Evolutionary conservation across 805 yeast genomes (phyloP).

Genomic region (Candida arabinofermentans): DNA sequence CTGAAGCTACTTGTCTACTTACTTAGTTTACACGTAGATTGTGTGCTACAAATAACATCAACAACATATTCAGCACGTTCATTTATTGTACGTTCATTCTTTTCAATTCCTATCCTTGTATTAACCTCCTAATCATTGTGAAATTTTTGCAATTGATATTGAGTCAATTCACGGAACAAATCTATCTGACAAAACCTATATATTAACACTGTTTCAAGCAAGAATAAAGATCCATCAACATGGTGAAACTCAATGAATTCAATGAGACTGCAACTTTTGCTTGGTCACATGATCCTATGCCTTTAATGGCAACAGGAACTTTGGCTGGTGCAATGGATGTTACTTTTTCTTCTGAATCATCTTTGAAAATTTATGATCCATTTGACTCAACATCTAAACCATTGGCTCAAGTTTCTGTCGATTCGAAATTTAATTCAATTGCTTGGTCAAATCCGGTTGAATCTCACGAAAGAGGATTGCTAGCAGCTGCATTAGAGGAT

Average conservation of each 20-base stretch:
- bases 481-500: conserved; percentile 89
- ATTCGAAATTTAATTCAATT: conserved; percentile 68
- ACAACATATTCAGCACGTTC: too few species aligned
- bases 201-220: neutral
- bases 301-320: conserved; percentile 83
- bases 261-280: conserved; percentile 91
- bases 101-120: too few species aligned
- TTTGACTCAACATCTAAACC: conserved; percentile 41
- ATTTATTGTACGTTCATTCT: too few species aligned
- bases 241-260: conserved; percentile 84
- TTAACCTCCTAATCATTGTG: too few species aligned
- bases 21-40: too few species aligned
- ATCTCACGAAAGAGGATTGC: conserved; percentile 44
- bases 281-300: conserved; percentile 79
- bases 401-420: conserved; percentile 41
- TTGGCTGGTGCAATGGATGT: conserved; percentile 96
- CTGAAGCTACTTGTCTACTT: too few species aligned
- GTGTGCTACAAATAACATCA: too few species aligned
- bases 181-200: too few species aligned
- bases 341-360: conserved; percentile 72
- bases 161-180: too few species aligned
- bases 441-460: conserved; percentile 72
- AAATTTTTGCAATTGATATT: too few species aligned
- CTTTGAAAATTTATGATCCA: conserved; percentile 77
- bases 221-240: neutral